Conservation (phyloP, 805 yeast genomes). For the Ogataea salicorniae region DNA sequence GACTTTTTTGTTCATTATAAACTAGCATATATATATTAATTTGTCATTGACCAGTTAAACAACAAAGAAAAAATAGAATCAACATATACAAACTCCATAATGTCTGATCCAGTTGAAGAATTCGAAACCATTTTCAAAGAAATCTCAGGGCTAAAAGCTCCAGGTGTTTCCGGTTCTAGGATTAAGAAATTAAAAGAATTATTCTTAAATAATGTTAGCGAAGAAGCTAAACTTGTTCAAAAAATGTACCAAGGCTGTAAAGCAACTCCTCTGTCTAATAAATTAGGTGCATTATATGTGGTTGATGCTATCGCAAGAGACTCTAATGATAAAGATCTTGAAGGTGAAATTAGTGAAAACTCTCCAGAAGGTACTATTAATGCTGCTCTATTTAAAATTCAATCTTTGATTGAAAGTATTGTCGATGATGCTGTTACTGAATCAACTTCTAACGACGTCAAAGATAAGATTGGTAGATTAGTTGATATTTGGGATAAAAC, state of each 20-base stretch:
- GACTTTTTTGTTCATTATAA: no score
- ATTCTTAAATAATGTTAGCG: constrained; percentile 60
- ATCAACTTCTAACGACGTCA: constrained; percentile 45
- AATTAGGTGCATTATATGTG: constrained; percentile 85
- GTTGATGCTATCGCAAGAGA: constrained; percentile 90
- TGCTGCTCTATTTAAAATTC: constrained; percentile 63
- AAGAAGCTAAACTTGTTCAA: constrained; percentile 48
- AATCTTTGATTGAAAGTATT: constrained; percentile 57
- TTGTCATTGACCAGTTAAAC: not conserved
- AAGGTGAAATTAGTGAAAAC: constrained; percentile 33
- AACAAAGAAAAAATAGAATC: not conserved
- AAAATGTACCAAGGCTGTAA: constrained; percentile 62
- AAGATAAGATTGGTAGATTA: constrained; percentile 73
- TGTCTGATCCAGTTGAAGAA: constrained; percentile 38
- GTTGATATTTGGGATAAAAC: constrained; percentile 91
- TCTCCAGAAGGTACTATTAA: constrained; percentile 70
- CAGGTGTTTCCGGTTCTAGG: constrained; percentile 95
- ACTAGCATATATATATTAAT: no score
- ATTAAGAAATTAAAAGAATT: constrained; percentile 78
- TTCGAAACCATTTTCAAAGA: constrained; percentile 46
- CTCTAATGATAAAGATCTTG: constrained; percentile 53
- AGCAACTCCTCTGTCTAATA: constrained; percentile 71
- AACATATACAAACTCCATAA: constrained; percentile 7
- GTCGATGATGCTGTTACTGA: constrained; percentile 58
- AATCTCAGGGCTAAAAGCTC: constrained; percentile 59